Evolutionary conservation across 2,329 filamentous ascomycete genomes (phyloP), one percentile per base, ranked within the genome.

Genomic region (Raffaelea arxii): DNA sequence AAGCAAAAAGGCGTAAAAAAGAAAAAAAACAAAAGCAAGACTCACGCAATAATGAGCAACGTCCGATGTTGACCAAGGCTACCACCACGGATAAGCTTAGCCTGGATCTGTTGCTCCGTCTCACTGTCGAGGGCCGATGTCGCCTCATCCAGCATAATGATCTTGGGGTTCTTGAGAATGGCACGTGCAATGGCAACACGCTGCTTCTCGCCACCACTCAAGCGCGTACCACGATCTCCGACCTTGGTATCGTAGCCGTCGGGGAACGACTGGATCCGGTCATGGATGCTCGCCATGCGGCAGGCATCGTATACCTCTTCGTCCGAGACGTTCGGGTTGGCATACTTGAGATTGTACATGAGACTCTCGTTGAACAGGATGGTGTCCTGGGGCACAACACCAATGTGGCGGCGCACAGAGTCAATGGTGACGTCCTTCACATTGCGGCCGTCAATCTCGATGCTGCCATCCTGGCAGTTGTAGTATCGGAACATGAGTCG

Each of bases 401-500:
- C 92, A 58, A 98, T 96, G 61, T 90, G 84, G 49, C 78, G 77
- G 54, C 92, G 81, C 47, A 98, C 74, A n/a, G 89, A 95, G 65
- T 96, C 87, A 56, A 97, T 96, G 2, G 88, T 94, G 49, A 95
- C 69, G 54, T 89, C 81, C 62, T 86, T 80, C 42, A 96, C 86
- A 59, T 96, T 80, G 49, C 82, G 77, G 7, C 84, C 88, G 59
- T 97, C 92, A 46, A 98, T 72, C 58, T 84, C 78, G 48, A 97
- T 94, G 58, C 73, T 80, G 30, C 92, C 92, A 44, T 80, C 76
- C 44, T 82, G 74, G 46, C 83, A 79, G 60, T 96, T 94, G 70
- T 97, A 98, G 65, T 96, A 98, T 18, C 92, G 85, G 72, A 95
- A 97, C 62, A 98, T 81, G 42, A 97, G 77, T 43, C 92, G 84